phyloP scores from a whole-genome alignment of 75 land plant species.

The Sequoiadendron giganteum region DNA sequence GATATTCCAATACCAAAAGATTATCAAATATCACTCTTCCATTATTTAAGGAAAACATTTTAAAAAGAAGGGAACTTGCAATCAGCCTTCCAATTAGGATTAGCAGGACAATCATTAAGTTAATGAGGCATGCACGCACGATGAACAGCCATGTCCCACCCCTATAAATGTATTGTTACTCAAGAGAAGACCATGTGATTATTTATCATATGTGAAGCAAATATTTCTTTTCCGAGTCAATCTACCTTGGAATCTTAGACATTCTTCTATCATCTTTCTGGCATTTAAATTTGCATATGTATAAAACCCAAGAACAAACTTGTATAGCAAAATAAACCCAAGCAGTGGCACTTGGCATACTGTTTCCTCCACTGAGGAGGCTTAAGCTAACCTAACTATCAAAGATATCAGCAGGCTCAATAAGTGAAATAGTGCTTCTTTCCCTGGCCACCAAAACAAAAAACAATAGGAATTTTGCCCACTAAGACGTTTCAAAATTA shows the following conservation, averaged over 20 bases:
- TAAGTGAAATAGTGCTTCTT: background rate
- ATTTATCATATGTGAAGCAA: background rate
- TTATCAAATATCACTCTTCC: background rate
- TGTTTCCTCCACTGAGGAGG: background rate
- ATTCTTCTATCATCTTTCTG: background rate
- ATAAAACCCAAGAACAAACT: background rate
- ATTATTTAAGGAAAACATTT: background rate
- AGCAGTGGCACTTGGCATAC: background rate
- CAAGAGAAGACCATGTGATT: background rate
- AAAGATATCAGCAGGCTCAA: background rate
- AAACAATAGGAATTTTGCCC: background rate
- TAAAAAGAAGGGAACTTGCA: background rate
- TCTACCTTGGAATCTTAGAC: background rate
- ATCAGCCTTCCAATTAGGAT: background rate
- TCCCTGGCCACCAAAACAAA: background rate
- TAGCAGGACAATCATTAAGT: background rate
- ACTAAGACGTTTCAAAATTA: background rate
- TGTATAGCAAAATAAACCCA: background rate
- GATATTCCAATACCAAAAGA: background rate
- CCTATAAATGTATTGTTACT: background rate
- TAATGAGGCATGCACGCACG: background rate
- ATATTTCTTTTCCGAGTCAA: background rate
- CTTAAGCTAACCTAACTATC: background rate
- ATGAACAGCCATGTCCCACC: background rate
- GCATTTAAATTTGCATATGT: background rate